A percentile compares a stretch with the other conserved stretches of the same genome.
Conservation (phyloP, 1,284 basidiomycete species). For the Ceratobasidium theobromae region DNA sequence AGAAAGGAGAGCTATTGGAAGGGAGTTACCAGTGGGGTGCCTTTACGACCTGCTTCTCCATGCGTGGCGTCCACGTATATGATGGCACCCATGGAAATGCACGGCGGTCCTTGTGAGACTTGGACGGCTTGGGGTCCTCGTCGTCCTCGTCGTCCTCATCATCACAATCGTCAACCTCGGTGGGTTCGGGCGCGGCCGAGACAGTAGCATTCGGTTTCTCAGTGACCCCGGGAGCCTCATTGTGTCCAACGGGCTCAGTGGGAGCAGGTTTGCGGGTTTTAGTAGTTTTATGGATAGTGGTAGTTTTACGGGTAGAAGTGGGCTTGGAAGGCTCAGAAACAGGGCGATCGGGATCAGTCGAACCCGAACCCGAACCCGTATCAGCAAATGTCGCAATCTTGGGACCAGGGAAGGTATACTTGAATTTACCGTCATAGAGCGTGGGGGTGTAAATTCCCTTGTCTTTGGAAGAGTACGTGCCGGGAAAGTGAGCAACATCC, state of each 20-base stretch:
- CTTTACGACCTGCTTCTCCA: conserved; percentile 15
- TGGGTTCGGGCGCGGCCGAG: not conserved
- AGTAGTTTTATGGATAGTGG: too few species aligned
- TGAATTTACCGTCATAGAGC: conserved; percentile 17
- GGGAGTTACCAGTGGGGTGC: not conserved
- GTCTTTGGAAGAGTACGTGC: conserved; percentile 36
- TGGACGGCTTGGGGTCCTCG: not conserved
- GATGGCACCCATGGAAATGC: too few species aligned
- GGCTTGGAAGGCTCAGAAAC: not conserved
- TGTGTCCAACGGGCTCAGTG: not conserved
- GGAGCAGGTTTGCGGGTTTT: not conserved
- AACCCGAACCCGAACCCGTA: not conserved
- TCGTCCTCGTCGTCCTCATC: not conserved
- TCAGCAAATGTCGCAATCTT: not conserved
- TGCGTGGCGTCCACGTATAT: not conserved
- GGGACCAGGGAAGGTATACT: conserved; percentile 35
- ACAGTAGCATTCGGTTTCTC: not conserved
- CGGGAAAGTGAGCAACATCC: conserved; percentile 34
- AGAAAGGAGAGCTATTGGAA: not conserved
- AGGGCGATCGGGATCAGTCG: too few species aligned
- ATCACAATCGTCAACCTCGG: not conserved
- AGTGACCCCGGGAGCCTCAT: not conserved
- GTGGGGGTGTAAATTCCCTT: conserved; percentile 32
- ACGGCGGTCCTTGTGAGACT: conserved; percentile 1
- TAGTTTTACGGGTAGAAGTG: too few species aligned